Base-by-base conservation (phyloP, 2,329 filamentous ascomycete species). In the Emergomyces africanus region DNA sequence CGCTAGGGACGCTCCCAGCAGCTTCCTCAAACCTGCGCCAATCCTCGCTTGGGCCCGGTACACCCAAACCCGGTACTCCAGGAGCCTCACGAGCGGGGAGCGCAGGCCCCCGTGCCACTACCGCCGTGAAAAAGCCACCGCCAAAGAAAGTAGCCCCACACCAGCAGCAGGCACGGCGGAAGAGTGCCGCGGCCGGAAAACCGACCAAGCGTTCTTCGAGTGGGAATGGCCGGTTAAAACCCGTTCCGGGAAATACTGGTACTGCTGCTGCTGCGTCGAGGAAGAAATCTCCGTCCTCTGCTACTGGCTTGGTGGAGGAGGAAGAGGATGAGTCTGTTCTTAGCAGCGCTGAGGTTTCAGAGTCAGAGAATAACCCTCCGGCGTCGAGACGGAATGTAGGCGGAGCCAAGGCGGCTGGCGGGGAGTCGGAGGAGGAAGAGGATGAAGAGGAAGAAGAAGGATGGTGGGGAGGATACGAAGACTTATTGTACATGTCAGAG, bases 401-500 rank as follows among this genome's bases (percentile, higher is more conserved):
- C 6, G 48, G 5, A 18, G 25, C 6, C 10, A 15, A 61, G 35
- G 59, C 61, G 54, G 48, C 59, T 46, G 46, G 60, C 53, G 56
- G 58, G n/a, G 68, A 69, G 35, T 68, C 64, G 2, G 74, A 75
- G 14, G 74, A 72, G 48, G 74, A 75, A 57, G 67, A 74, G 60
- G 76, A 77, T n/a, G 76, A 74, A 30, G 75, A 77, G 8, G 76
- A 76, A 15, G 75, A 77, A 53, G 78, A 79, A 20, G 77, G 77
- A 79, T 61, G 77, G 74, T 12, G 79, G 78, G 50, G 80, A 81
- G 64, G 79, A 83, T 67, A 81, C 83, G 62, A 81, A 81, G 61
- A 79, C 82, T 46, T 86, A 86, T 67, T 86, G 83, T 71, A 84
- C 83, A 64, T 86, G 83, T 67, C 82, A 83, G 55, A 81, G 81